A percentile compares a stretch with the other conserved stretches of the same genome.
phyloP scores from a whole-genome alignment of 2,329 filamentous ascomycete genomes.

The Cadophora gregata region DNA sequence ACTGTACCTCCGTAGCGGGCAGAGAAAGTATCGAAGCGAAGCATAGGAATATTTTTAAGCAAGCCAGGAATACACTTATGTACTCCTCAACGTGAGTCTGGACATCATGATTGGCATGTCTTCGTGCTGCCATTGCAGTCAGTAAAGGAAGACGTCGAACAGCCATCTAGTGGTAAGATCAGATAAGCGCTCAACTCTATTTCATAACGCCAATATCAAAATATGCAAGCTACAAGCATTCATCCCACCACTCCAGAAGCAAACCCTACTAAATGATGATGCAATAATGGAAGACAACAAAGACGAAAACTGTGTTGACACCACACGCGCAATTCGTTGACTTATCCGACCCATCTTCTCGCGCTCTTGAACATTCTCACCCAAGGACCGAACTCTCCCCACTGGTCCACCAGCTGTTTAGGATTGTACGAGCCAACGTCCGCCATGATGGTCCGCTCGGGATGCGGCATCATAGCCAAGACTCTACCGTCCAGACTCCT shows the following conservation, averaged over 20 bases:
- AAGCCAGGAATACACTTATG: no score
- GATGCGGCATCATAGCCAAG: slow-evolving; percentile 77
- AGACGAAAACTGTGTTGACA: neutral
- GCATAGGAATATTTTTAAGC: no score
- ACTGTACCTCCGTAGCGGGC: no score
- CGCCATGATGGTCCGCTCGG: slow-evolving; percentile 70
- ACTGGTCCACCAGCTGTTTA: slow-evolving; percentile 58
- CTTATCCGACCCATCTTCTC: slow-evolving; percentile 66
- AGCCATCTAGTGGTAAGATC: neutral
- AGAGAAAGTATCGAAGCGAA: no score
- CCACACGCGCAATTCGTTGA: neutral
- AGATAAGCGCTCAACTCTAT: neutral
- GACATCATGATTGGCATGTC: no score
- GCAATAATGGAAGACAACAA: neutral
- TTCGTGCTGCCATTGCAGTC: no score
- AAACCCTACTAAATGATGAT: neutral
- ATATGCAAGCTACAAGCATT: slow-evolving; percentile 11
- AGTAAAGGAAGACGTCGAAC: neutral
- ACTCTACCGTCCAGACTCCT: slow-evolving; percentile 70
- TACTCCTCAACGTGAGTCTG: no score
- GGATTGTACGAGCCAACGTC: slow-evolving; percentile 72
- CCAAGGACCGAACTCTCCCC: slow-evolving; percentile 77
- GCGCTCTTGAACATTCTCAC: slow-evolving; percentile 74
- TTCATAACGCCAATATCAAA: neutral
- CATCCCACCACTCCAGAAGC: neutral